A percentile compares a stretch with the other conserved stretches of the same genome.
These are phyloP conservation scores for Phascolomyces articulosus DNA, from an alignment of 371 early-diverging fungal genomes.

Conservation along the genomic window DNA sequence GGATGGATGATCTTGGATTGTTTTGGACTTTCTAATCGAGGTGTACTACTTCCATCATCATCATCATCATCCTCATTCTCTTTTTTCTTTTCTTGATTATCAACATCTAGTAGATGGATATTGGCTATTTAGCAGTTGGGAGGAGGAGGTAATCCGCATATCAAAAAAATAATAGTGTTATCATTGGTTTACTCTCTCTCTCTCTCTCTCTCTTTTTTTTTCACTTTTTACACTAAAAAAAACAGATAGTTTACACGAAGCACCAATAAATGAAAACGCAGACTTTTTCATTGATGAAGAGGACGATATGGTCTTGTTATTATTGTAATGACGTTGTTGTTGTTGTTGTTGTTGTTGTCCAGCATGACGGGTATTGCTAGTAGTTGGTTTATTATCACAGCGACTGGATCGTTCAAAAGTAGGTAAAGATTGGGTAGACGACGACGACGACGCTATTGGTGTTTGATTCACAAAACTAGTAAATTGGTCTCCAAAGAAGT, in stretches of 20 bases:
- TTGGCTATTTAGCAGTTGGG: too few species aligned
- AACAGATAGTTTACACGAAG: neutral
- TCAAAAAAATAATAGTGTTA: too few species aligned
- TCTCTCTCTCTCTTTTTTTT: too few species aligned
- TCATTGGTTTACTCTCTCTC: too few species aligned
- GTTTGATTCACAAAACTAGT: slow-evolving; percentile 17
- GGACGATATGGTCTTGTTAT: neutral
- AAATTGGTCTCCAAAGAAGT: slow-evolving; percentile 10
- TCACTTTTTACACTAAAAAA: too few species aligned
- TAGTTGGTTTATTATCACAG: too few species aligned
- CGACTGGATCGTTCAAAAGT: too few species aligned
- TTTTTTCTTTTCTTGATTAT: too few species aligned
- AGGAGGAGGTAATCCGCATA: too few species aligned
- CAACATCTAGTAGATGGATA: too few species aligned
- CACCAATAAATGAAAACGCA: slow-evolving; percentile 9
- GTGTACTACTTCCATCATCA: neutral
- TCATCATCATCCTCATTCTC: neutral
- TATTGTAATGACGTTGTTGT: neutral
- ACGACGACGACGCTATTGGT: neutral
- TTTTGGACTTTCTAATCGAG: neutral
- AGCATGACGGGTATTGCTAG: neutral
- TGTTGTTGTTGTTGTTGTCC: neutral
- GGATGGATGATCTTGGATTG: too few species aligned
- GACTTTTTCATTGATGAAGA: neutral
- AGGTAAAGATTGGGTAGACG: too few species aligned